These are phyloP conservation scores for Heterobasidion irregulare DNA, from an alignment of 1,284 basidiomycete species.

Conservation along the genomic window DNA sequence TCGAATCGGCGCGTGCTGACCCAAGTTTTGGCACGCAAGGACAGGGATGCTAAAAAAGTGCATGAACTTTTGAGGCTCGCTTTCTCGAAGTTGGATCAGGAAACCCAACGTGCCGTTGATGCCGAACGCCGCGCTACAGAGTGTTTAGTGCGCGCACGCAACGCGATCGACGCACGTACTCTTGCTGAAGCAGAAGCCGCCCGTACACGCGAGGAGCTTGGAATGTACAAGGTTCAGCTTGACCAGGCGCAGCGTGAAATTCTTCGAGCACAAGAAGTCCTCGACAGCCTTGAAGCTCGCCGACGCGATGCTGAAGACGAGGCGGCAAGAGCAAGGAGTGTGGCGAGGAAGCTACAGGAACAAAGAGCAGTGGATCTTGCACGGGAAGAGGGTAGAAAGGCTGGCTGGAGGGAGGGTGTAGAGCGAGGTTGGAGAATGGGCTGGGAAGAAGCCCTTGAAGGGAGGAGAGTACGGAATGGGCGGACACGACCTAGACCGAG, in stretches of 20 bases:
- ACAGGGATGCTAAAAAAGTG: slow-evolving; percentile 28
- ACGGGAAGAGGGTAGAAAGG: slow-evolving; percentile 32
- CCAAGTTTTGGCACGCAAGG: slow-evolving; percentile 28
- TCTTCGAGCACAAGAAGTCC: slow-evolving; percentile 35
- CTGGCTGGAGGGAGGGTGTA: slow-evolving; percentile 33
- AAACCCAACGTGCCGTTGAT: slow-evolving; percentile 34
- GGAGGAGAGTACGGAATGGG: slow-evolving; percentile 2
- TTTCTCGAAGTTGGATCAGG: slow-evolving; percentile 32
- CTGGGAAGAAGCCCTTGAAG: slow-evolving; percentile 19
- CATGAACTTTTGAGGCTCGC: slow-evolving; percentile 28
- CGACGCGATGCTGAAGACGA: slow-evolving; percentile 36
- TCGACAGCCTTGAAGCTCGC: slow-evolving; percentile 30
- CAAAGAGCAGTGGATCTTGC: slow-evolving; percentile 30
- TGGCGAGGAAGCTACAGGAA: slow-evolving; percentile 34
- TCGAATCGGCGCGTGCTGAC: slow-evolving; percentile 22
- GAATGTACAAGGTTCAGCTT: slow-evolving; percentile 36
- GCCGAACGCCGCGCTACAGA: slow-evolving; percentile 38
- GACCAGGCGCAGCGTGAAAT: slow-evolving; percentile 41
- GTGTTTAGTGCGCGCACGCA: slow-evolving; percentile 30
- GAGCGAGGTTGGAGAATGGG: slow-evolving; percentile 25
- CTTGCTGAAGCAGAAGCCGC: slow-evolving; percentile 31
- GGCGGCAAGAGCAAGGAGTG: slow-evolving; percentile 32
- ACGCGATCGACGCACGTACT: slow-evolving; percentile 31
- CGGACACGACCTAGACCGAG: slow-evolving; percentile 1
- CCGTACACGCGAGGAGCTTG: slow-evolving; percentile 32